Evolutionary conservation across 257 asterid genomes (phyloP), one percentile per base, ranked within the genome.

Genomic region (Penstemon davidsonii): DNA sequence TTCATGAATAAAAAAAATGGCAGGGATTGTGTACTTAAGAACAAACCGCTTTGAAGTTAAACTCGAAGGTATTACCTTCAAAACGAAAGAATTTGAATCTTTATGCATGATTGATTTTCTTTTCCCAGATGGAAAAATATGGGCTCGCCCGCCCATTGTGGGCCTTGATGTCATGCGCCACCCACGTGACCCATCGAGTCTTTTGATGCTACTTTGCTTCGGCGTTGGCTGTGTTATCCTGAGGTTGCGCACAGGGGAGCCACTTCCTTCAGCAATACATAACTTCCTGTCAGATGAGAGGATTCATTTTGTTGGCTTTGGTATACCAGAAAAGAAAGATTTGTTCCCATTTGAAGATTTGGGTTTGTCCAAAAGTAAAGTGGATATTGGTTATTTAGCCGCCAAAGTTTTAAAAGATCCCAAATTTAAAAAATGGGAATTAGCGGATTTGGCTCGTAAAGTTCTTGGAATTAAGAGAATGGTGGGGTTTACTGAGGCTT

Each of bases 51-150:
- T 92, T 12, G 98, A 92, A 74, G 95, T 90, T 1, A 89, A 86
- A 67, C 92, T 92, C 0, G 97, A 92, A 84, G 98, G 93, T 19
- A 90, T 92, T 54, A 81, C 89, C 66, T 89, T 90, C 87, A 92
- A 90, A 67, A 73, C 85, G 7, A 85, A 76, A 55, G 90, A 84
- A 64, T 92, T 92, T n/a, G 94, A 90, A 74, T 59, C 78, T 8
- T 56, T 92, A 54, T 92, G 96, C 80, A 45, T 63, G 1, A 66
- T 79, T 75, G 96, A 90, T 84, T 88, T 90, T 61, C 85, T 92
- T 37, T 88, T 92, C 75, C 95, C 97, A 0, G 76, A 84, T 1
- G 93, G 91, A 4, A 83, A 79, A 68, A 50, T 73, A 2, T 86
- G 97, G 97, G 78, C 78, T 12, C 83, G 73, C 36, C 87, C 81